phyloP scores from a whole-genome alignment of 2,329 filamentous ascomycete species.

The Penicillium sp. region DNA sequence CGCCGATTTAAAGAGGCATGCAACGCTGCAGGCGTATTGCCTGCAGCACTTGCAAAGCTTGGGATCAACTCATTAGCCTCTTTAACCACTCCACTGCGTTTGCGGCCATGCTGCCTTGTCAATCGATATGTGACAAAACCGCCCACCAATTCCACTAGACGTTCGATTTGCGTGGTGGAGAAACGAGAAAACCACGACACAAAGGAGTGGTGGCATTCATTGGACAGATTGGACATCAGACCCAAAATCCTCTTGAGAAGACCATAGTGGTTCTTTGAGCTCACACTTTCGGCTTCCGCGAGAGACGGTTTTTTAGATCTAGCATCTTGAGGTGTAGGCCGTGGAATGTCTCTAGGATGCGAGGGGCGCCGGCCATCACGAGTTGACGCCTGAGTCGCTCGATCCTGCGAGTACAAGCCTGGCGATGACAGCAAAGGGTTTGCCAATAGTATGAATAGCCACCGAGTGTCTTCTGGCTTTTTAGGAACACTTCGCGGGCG shows the following conservation, averaged over 20 bases:
- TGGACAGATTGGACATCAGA: constrained; percentile 67
- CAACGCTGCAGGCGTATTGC: constrained; percentile 60
- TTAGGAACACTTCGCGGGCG: constrained; percentile 65
- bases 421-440: constrained; percentile 67
- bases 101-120: constrained; percentile 63
- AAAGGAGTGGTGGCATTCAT: constrained; percentile 69
- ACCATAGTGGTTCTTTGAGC: constrained; percentile 66
- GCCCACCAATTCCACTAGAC: constrained; percentile 68
- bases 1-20: constrained; percentile 65
- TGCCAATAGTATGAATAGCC: constrained; percentile 68
- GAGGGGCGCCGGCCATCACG: constrained; percentile 28
- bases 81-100: constrained; percentile 55
- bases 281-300: constrained; percentile 24
- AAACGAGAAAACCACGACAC: constrained; percentile 72
- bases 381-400: constrained; percentile 15
- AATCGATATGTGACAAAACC: constrained; percentile 78
- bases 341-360: constrained; percentile 20
- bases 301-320: constrained; percentile 16
- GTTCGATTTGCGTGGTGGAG: constrained; percentile 61
- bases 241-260: constrained; percentile 82
- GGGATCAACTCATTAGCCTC: constrained; percentile 57
- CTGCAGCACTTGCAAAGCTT: constrained; percentile 60
- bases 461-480: constrained; percentile 65
- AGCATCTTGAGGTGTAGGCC: constrained; percentile 15
- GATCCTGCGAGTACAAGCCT: constrained; percentile 13